A percentile compares a stretch with the other conserved stretches of the same genome.
These are phyloP conservation scores for Posidonia australis DNA, from an alignment of 106 monocot species.

Conservation along the genomic window DNA sequence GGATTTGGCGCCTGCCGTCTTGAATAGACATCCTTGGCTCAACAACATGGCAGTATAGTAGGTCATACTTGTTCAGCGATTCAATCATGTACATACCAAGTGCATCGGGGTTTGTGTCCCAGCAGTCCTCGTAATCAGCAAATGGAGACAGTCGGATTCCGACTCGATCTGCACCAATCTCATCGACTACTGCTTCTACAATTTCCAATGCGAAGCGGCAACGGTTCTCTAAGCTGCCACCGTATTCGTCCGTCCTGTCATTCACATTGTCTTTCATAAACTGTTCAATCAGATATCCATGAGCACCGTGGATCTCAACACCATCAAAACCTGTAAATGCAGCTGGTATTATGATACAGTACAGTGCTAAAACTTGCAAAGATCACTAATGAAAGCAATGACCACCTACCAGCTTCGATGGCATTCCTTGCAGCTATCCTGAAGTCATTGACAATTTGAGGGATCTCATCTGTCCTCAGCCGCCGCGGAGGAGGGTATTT, in stretches of 20 bases:
- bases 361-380: background rate
- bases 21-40: slow-evolving; percentile 20
- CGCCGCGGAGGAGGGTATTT: slow-evolving; percentile 9
- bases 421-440: slow-evolving; percentile 17
- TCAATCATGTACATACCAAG: slow-evolving; percentile 18
- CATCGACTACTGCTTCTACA: slow-evolving; percentile 15
- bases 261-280: slow-evolving; percentile 25
- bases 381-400: background rate
- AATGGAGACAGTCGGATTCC: slow-evolving; percentile 21
- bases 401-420: slow-evolving; percentile 12
- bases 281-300: slow-evolving; percentile 23
- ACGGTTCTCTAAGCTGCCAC: slow-evolving; percentile 22
- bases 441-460: slow-evolving; percentile 15
- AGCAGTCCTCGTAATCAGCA: slow-evolving; percentile 15
- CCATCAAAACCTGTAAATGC: slow-evolving; percentile 20
- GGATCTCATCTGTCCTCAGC: slow-evolving; percentile 14
- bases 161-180: slow-evolving; percentile 21
- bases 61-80: slow-evolving; percentile 8
- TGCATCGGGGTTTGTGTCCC: slow-evolving; percentile 21
- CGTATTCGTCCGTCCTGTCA: slow-evolving; percentile 20
- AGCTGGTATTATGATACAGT: background rate
- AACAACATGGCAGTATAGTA: slow-evolving; percentile 22
- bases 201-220: slow-evolving; percentile 20
- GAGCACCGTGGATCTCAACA: slow-evolving; percentile 21
- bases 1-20: slow-evolving; percentile 3